Evolutionary conservation across 108 stramenopile genomes (phyloP).

Genomic region (Skeletonema potamos): DNA sequence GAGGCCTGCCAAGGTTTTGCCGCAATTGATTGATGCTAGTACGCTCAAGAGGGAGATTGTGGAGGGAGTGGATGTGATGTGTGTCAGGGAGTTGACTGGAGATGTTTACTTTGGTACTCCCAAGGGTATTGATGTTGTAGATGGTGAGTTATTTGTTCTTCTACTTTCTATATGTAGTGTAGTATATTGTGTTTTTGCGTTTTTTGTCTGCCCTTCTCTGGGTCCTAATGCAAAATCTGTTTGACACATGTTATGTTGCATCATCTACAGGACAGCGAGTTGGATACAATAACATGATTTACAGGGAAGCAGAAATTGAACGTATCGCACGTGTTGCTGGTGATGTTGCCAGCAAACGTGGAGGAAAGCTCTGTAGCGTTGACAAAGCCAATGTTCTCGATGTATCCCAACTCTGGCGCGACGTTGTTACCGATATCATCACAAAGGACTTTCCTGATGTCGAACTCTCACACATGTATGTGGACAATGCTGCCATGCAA

Average conservation of each 20-base stretch:
- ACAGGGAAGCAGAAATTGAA: constrained; percentile 93
- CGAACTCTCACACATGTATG: constrained; percentile 96
- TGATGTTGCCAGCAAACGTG: constrained; percentile 92
- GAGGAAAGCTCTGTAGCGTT: constrained; percentile 92
- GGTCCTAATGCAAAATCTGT: background rate
- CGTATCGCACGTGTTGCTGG: constrained; percentile 90
- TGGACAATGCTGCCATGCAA: constrained; percentile 99
- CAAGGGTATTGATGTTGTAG: constrained; percentile 92
- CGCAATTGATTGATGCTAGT: constrained; percentile 93
- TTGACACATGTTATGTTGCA: background rate
- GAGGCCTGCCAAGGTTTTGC: constrained; percentile 94
- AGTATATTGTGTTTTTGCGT: background rate
- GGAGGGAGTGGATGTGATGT: constrained; percentile 98
- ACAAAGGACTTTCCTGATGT: constrained; percentile 88
- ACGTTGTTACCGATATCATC: constrained; percentile 91
- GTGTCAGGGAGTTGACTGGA: constrained; percentile 96
- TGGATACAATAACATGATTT: constrained; percentile 99
- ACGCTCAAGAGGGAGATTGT: constrained; percentile 96
- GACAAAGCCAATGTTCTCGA: constrained; percentile 99
- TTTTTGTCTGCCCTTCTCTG: background rate
- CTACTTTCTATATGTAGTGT: background rate
- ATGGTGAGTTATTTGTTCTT: constrained; percentile 67
- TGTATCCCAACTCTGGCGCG: constrained; percentile 96
- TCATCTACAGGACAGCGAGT: constrained; percentile 66
- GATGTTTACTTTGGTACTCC: constrained; percentile 99